Base-by-base conservation (phyloP, 148 eudicot species). In the Dysphania ambrosioides region DNA sequence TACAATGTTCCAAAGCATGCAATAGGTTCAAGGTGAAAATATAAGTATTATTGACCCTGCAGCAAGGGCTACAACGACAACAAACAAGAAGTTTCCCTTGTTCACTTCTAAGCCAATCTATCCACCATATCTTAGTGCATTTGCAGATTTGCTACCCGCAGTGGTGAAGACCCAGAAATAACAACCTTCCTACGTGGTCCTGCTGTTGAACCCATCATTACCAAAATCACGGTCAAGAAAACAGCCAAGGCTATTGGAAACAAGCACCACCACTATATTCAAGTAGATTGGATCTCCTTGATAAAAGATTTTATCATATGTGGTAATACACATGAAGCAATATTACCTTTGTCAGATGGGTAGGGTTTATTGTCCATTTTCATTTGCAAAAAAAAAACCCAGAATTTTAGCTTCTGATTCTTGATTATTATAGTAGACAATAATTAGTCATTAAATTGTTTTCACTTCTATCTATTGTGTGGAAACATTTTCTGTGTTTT, bases 121-220 rank as follows among this genome's bases (percentile, higher is more conserved):
- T 27, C 68, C 67, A 68, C 53, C 65, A 72, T 34, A 74, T 40
- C 26, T 75, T 24, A 40, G n/a, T n/a, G n/a, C n/a, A n/a, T n/a
- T 55, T 26, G 59, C 27, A 47, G 27, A n/a, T 29, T 68, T 68
- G 63, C 74, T n/a, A 73, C 72, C 53, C 53, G 44, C 19, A 47
- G 66, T 41, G 60, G 38, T 40, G 63, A 63, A 36, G 2, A 42
- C 30, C 63, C 29, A 68, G 23, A 24, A 53, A 60, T 27, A 60
- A 69, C 47, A 66, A 38, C 64, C 44, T 62, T 74, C 29, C 21
- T 55, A 72, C 23, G 75, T 80, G 79, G 75, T 69, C 82, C 82
- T 35, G 2, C 40, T 75, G n/a, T 41, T 34, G 53, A 62, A 36
- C n/a, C 61, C 8, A 70, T 70, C 21, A 8, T n/a, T n/a, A 63